Conservation (phyloP, 257 asterid genomes). For the Eucommia ulmoides region DNA sequence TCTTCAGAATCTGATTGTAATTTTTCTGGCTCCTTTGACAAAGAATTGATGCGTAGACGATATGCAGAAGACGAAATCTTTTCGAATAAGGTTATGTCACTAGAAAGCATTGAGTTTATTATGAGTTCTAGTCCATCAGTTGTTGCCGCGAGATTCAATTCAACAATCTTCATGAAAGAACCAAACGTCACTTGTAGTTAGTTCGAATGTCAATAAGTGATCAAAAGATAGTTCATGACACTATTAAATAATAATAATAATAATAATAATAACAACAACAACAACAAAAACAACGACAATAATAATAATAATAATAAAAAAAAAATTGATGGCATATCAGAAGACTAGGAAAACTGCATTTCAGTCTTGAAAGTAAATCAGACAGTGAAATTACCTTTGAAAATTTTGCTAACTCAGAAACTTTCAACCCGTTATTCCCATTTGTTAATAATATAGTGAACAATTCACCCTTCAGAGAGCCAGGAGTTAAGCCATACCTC, state of each 20-base stretch:
- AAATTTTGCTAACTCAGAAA: slow-evolving; percentile 63
- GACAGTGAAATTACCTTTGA: slow-evolving; percentile 48
- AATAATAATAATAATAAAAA: background rate
- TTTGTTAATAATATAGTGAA: slow-evolving; percentile 51
- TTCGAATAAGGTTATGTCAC: slow-evolving; percentile 86
- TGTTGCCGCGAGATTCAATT: slow-evolving; percentile 47
- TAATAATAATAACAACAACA: background rate
- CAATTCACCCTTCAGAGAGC: slow-evolving; percentile 82
- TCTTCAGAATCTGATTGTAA: slow-evolving; percentile 57
- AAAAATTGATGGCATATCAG: too few species aligned
- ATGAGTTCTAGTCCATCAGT: slow-evolving; percentile 42
- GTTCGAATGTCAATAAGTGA: slow-evolving; percentile 3
- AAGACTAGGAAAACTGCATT: too few species aligned
- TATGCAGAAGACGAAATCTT: slow-evolving; percentile 76
- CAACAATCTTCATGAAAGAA: slow-evolving; percentile 50
- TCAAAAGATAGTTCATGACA: background rate
- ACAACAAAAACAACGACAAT: too few species aligned
- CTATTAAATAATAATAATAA: background rate
- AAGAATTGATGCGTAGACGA: slow-evolving; percentile 68
- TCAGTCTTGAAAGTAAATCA: background rate
- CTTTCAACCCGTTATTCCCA: slow-evolving; percentile 72
- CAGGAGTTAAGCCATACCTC: slow-evolving; percentile 63
- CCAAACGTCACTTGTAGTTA: slow-evolving; percentile 7
- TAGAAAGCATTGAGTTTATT: slow-evolving; percentile 59
- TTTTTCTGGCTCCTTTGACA: slow-evolving; percentile 40